These are phyloP conservation scores for Phytophthora multivora DNA, from an alignment of 352 stramenopile genomes.

Conservation along the genomic window DNA sequence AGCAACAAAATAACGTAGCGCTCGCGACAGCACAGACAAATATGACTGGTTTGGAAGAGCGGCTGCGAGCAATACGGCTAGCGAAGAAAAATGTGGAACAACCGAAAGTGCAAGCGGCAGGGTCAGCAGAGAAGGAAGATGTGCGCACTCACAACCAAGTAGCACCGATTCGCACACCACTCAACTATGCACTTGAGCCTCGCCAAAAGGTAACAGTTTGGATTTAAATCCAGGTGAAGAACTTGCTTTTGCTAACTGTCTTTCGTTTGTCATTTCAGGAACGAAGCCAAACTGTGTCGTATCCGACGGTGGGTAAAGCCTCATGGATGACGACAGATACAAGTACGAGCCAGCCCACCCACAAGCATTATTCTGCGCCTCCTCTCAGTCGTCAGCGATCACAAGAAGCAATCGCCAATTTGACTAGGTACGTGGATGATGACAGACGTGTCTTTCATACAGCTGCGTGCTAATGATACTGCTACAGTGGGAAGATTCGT, in stretches of 20 bases:
- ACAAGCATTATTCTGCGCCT: slow-evolving; percentile 24
- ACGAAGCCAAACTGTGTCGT: slow-evolving; percentile 42
- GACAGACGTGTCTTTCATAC: background rate
- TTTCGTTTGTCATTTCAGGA: slow-evolving; percentile 19
- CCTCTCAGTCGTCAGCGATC: slow-evolving; percentile 58
- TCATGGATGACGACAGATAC: slow-evolving; percentile 60
- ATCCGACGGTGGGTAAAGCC: slow-evolving; percentile 62
- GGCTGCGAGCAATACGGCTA: slow-evolving; percentile 57
- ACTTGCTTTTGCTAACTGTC: no score
- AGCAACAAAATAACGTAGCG: slow-evolving; percentile 22
- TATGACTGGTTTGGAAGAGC: slow-evolving; percentile 51
- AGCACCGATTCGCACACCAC: background rate
- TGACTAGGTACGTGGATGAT: slow-evolving; percentile 52
- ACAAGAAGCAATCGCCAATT: slow-evolving; percentile 57
- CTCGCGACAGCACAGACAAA: slow-evolving; percentile 13
- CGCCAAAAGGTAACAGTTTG: slow-evolving; percentile 30
- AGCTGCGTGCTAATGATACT: slow-evolving; percentile 12
- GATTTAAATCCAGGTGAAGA: background rate
- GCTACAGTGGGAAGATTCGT: slow-evolving; percentile 58
- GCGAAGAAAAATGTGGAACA: slow-evolving; percentile 32
- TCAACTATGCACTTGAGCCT: slow-evolving; percentile 14
- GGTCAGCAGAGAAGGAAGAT: slow-evolving; percentile 21
- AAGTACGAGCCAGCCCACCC: slow-evolving; percentile 13
- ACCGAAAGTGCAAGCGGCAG: slow-evolving; percentile 18
- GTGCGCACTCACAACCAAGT: slow-evolving; percentile 1